Evolutionary conservation across 352 stramenopile species (phyloP).

Genomic region (Globisporangium nagaii): DNA sequence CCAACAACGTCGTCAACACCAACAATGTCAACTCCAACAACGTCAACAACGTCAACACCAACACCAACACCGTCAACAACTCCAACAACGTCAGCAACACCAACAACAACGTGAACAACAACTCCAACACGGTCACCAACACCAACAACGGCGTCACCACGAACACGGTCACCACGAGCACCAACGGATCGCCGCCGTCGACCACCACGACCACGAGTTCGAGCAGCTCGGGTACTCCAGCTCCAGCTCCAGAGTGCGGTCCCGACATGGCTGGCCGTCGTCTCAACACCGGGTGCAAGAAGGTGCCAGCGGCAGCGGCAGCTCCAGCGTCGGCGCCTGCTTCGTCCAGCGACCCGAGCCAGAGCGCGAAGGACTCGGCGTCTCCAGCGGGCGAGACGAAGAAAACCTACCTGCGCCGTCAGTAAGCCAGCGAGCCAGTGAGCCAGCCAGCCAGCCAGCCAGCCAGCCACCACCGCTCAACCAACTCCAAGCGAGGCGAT

Average conservation of each 20-base stretch:
- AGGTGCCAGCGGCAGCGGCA: not conserved
- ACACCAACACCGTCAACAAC: not conserved
- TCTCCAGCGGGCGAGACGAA: not conserved
- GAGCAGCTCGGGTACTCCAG: not conserved
- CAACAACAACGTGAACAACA: not conserved
- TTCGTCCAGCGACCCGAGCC: not conserved
- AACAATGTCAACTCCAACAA: not conserved
- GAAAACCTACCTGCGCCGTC: not conserved
- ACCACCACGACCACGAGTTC: not conserved
- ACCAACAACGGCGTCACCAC: not conserved
- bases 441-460: not conserved
- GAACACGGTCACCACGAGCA: not conserved
- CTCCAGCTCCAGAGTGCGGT: not conserved
- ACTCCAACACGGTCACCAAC: not conserved
- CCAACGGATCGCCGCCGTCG: not conserved
- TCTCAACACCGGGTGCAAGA: not conserved
- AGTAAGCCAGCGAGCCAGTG: not conserved
- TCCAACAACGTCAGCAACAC: not conserved
- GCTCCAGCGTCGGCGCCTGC: too few species aligned
- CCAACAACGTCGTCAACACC: not conserved
- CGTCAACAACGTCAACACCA: not conserved
- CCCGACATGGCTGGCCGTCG: not conserved
- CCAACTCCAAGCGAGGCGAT: not conserved
- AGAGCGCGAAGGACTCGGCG: not conserved
- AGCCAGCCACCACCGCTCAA: too few species aligned